These are phyloP conservation scores for Mycena filopes DNA, from an alignment of 768 basidiomycete species.

Conservation along the genomic window DNA sequence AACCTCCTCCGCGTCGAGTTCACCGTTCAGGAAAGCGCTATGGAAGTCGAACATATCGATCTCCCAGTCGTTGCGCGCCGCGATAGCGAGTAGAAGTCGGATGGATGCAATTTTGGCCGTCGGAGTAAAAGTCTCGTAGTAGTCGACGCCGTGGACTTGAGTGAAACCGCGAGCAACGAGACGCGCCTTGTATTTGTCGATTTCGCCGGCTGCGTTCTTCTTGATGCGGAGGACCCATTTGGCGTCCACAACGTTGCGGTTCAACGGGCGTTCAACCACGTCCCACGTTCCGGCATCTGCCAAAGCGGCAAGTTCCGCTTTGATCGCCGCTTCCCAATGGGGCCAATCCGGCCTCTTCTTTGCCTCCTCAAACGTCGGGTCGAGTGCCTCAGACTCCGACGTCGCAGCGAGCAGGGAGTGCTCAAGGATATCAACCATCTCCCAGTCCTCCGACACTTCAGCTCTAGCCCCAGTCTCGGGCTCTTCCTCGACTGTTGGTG, in stretches of 20 bases:
- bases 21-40: conserved; percentile 38
- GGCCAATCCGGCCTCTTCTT: conserved; percentile 36
- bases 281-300: conserved; percentile 51
- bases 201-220: conserved; percentile 43
- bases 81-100: conserved; percentile 43
- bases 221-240: conserved; percentile 58
- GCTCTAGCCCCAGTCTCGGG: conserved; percentile 5
- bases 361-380: conserved; percentile 31
- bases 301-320: conserved; percentile 32
- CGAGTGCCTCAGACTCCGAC: conserved; percentile 24
- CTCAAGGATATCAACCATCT: too few relatives aligned
- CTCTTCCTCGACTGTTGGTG: not conserved
- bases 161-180: conserved; percentile 36
- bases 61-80: conserved; percentile 37
- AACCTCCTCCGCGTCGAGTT: conserved; percentile 27
- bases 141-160: conserved; percentile 54
- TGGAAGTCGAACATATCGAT: conserved; percentile 26
- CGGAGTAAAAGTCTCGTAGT: conserved; percentile 48
- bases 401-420: conserved; percentile 29
- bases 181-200: conserved; percentile 3
- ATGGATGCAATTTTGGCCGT: conserved; percentile 39
- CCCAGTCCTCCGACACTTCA: conserved; percentile 12
- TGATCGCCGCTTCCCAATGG: conserved; percentile 38
- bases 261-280: conserved; percentile 38
- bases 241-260: conserved; percentile 42